These are phyloP conservation scores for Pecoramyces ruminantium DNA, from an alignment of 192 early-diverging fungal species.

Conservation along the genomic window DNA sequence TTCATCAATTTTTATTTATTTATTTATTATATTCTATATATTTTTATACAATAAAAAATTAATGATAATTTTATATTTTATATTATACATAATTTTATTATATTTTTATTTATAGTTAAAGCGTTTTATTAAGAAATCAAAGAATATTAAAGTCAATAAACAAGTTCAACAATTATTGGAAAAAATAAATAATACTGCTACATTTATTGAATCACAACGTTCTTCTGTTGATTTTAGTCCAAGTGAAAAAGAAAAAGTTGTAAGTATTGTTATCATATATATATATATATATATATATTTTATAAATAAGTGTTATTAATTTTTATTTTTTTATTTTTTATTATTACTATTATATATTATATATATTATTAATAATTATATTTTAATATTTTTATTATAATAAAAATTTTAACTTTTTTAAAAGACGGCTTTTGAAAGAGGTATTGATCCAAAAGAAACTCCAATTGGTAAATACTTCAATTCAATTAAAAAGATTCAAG, in stretches of 20 bases:
- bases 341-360: too few species aligned
- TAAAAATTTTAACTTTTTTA: too few species aligned
- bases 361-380: too few species aligned
- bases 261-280: background rate
- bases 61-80: too few species aligned
- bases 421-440: background rate
- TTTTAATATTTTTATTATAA: too few species aligned
- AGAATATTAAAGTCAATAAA: constrained; percentile 62
- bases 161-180: constrained; percentile 66
- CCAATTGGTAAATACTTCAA: constrained; percentile 4
- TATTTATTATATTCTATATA: background rate
- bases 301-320: too few species aligned
- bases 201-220: constrained; percentile 57
- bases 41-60: too few species aligned
- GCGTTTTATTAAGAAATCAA: constrained; percentile 64
- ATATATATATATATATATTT: too few species aligned
- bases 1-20: background rate
- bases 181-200: constrained; percentile 54
- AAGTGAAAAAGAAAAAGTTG: constrained; percentile 14
- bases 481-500: background rate
- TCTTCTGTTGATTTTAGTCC: constrained; percentile 32
- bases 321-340: too few species aligned
- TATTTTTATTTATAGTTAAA: constrained; percentile 44
- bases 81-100: too few species aligned
- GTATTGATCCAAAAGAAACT: background rate